Evolutionary conservation across 495 filamentous ascomycete genomes (phyloP).

Genomic region (Letharia columbiana): DNA sequence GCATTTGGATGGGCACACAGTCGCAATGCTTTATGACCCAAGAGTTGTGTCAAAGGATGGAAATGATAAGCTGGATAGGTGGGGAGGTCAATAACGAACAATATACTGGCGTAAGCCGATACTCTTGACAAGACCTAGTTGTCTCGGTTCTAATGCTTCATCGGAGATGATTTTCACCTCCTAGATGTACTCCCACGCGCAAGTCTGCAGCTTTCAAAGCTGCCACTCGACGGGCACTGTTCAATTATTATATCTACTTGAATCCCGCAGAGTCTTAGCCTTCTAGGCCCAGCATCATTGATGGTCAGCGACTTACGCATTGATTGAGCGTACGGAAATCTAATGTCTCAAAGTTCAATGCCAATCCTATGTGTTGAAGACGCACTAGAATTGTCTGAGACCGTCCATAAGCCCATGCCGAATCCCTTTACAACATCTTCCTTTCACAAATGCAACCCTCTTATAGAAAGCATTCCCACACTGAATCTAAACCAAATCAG

Average conservation of each 20-base stretch:
- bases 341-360: not conserved
- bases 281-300: not conserved
- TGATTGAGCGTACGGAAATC: not conserved
- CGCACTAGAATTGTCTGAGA: not conserved
- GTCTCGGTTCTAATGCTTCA: not conserved
- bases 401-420: too few species aligned
- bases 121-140: not conserved
- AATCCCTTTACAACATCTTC: too few species aligned
- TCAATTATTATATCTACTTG: too few species aligned
- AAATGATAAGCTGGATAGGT: not conserved
- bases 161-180: too few species aligned
- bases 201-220: not conserved
- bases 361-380: not conserved
- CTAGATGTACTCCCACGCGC: too few species aligned
- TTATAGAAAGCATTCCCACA: too few species aligned
- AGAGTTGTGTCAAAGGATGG: not conserved
- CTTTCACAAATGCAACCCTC: too few species aligned
- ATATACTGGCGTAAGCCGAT: not conserved
- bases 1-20: not conserved
- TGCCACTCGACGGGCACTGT: too few species aligned
- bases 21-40: too few species aligned
- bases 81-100: not conserved
- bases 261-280: not conserved
- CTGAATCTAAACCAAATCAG: too few species aligned
- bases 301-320: not conserved